Percentiles rank a stretch among this genome's conserved stretches.
Evolutionary conservation across 441 rosid genomes (phyloP).

Genomic region (Adansonia gregorii): DNA sequence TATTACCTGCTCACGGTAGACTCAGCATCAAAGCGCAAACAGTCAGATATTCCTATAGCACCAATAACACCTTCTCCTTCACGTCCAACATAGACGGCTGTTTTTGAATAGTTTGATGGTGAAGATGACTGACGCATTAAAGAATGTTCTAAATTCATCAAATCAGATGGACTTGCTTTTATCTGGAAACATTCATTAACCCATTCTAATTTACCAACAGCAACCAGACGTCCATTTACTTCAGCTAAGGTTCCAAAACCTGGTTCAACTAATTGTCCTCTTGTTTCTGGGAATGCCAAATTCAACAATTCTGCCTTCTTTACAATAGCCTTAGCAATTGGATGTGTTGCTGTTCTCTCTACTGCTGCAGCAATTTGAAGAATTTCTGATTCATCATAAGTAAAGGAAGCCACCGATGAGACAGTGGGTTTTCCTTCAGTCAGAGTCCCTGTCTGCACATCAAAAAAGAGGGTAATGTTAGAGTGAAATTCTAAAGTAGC

Average conservation of each 20-base stretch:
- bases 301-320: conserved; percentile 64
- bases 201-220: conserved; percentile 88
- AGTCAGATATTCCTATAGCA: conserved; percentile 80
- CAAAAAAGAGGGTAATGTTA: conserved; percentile 17
- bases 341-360: conserved; percentile 87
- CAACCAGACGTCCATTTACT: conserved; percentile 82
- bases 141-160: conserved; percentile 53
- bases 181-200: conserved; percentile 69
- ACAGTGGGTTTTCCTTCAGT: conserved; percentile 90
- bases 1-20: conserved; percentile 70
- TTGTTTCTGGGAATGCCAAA: conserved; percentile 67
- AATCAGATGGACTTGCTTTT: conserved; percentile 46
- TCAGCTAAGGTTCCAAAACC: conserved; percentile 95
- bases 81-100: conserved; percentile 81
- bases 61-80: conserved; percentile 92
- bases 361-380: conserved; percentile 89
- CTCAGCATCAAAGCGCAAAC: conserved; percentile 79
- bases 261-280: conserved; percentile 87
- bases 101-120: conserved; percentile 67
- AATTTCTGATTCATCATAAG: conserved; percentile 65
- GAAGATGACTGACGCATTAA: conserved; percentile 47
- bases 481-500: background rate
- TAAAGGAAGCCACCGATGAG: conserved; percentile 65
- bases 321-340: conserved; percentile 85
- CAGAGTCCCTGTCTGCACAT: conserved; percentile 85